Evolutionary conservation across 2,329 filamentous ascomycete species (phyloP).

Genomic region (Nemania diffusa): DNA sequence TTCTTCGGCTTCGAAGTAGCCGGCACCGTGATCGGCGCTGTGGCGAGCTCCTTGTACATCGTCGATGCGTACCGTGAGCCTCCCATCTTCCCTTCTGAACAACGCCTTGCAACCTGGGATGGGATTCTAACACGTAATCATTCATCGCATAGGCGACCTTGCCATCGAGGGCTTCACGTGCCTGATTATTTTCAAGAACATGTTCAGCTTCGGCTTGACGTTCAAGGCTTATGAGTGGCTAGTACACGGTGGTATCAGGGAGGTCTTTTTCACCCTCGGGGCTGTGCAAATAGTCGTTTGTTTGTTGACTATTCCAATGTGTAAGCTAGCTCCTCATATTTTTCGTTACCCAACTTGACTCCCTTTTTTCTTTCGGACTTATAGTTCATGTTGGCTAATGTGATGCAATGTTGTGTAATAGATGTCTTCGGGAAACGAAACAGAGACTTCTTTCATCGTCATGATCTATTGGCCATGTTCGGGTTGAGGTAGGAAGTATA

Average conservation of each 20-base stretch:
- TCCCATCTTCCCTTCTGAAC: background rate
- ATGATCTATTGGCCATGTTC: conserved; percentile 72
- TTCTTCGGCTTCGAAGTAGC: conserved; percentile 88
- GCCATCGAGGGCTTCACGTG: conserved; percentile 90
- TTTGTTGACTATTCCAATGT: conserved; percentile 77
- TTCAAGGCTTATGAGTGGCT: conserved; percentile 89
- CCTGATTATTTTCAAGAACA: conserved; percentile 92
- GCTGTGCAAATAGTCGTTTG: conserved; percentile 84
- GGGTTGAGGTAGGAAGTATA: conserved; percentile 45
- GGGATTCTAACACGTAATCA: background rate
- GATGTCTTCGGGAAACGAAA: conserved; percentile 83
- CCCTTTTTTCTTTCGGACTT: too few relatives aligned
- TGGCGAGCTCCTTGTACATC: conserved; percentile 86
- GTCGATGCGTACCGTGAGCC: conserved; percentile 88
- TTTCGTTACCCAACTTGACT: too few relatives aligned
- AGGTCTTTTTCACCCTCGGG: conserved; percentile 74
- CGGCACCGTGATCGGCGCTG: conserved; percentile 92
- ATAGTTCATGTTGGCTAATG: background rate
- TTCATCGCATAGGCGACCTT: conserved; percentile 68
- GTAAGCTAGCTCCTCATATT: conserved; percentile 65
- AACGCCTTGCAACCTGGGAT: background rate
- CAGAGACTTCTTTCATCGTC: conserved; percentile 77
- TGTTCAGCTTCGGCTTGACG: conserved; percentile 88
- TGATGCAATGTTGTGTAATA: conserved; percentile 48
- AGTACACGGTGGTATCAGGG: conserved; percentile 68